Base-by-base conservation (phyloP, 2,329 filamentous ascomycete species). In the Cordyceps fumosorosea region DNA sequence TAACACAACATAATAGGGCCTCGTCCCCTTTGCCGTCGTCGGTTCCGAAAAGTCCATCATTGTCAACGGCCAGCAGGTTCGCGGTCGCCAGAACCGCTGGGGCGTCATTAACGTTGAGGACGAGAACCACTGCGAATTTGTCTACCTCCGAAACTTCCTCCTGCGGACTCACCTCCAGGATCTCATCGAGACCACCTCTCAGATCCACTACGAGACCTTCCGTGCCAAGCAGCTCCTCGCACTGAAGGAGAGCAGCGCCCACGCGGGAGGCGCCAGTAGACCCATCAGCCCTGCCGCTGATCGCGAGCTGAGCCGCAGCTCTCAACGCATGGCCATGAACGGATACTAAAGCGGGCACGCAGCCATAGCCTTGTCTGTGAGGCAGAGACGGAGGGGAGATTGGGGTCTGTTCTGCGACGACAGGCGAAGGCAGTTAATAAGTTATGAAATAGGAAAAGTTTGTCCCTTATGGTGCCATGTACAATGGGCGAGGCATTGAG, bases 161-260 rank as follows among this genome's bases (percentile, higher is more conserved):
- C 96, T 96, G 71, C 91, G 95, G 74, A 98, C 95, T 66, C 95
- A 99, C 78, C 86, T 99, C 63, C 95, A 99, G 83, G 95, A 99
- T 73, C 86, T 99, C 69, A 97, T 99, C 77, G 95, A 99, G 81
- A 99, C 95, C 37, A 99, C 95, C 54, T 97, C 93, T 69, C 95
- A 99, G 83, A 99, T 97, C 78, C 95, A 99, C 84, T 99, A 99
- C 84, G 95, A 99, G 84, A 96, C 92, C 64, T 99, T 99, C 93
- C 93, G 95, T 78, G 93, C 95, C 72, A 99, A 99, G 88, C 95
- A 99, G 80, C 83, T 99, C 72, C 81, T 99, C 74, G 95, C 95
- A 63, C 85, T 99, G 75, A 99, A 98, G 87, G 95, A 99, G 83
- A 96, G 90, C 84, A 96, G 91, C 74, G 91, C 91, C 69, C 90